Conservation (phyloP, 2,329 filamentous ascomycete genomes). For the Lachnellula suecica region DNA sequence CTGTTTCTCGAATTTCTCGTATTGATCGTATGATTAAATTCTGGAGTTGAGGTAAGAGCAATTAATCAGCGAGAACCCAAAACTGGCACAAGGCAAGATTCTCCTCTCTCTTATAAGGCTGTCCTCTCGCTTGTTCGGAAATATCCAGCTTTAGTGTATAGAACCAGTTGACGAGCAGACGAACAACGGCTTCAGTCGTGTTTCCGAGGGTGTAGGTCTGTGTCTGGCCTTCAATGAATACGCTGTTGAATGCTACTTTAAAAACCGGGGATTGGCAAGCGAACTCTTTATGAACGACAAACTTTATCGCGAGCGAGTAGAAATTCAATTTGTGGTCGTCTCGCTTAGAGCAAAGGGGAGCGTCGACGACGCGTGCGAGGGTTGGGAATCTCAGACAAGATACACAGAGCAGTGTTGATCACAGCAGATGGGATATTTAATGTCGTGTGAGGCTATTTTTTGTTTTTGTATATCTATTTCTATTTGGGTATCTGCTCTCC, state of each 20-base stretch:
- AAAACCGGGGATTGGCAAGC: constrained; percentile 1
- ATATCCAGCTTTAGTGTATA: background rate
- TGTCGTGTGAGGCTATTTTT: too few species aligned
- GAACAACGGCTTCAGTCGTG: background rate
- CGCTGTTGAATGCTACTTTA: background rate
- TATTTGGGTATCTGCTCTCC: too few species aligned
- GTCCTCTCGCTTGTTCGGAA: background rate
- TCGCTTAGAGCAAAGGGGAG: too few species aligned
- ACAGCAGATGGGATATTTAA: too few species aligned
- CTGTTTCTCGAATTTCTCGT: background rate
- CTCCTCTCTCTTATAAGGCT: background rate
- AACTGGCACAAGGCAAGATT: constrained; percentile 41
- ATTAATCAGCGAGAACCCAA: constrained; percentile 8
- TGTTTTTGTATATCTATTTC: too few species aligned
- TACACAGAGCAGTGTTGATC: too few species aligned
- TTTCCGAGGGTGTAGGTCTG: constrained; percentile 2
- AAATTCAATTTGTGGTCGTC: too few species aligned
- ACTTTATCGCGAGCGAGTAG: too few species aligned
- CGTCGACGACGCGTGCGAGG: too few species aligned
- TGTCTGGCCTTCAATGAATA: constrained; percentile 6
- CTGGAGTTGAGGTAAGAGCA: constrained; percentile 10
- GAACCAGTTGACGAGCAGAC: background rate
- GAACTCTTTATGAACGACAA: constrained; percentile 1
- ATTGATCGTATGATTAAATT: background rate
- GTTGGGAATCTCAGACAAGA: too few species aligned